Base-by-base conservation (phyloP, 2,329 filamentous ascomycete species). In the Aspergillus sp. region DNA sequence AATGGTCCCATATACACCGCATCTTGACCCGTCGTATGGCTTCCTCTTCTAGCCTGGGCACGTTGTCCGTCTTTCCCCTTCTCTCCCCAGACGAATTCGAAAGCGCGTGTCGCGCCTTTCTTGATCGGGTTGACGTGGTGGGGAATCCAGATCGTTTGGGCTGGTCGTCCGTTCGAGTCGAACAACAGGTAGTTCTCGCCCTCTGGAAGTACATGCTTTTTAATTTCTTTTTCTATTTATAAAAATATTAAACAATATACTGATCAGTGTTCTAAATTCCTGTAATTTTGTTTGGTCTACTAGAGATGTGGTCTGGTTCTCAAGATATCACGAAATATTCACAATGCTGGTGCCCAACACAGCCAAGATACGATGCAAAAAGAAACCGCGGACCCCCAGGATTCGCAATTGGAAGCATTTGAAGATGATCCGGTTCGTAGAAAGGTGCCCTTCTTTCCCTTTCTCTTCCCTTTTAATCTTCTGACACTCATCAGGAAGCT, bases 81-180 rank as follows among this genome's bases (percentile, higher is more conserved):
- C 73, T 88, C 27, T 76, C 67, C 8, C 57, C 67, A 8, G 74
- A 79, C 33, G 83, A 88, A 58, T 88, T 88, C 51, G 66, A 77
- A 42, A 75, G 81, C 57, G 78, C 75, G 43, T 88, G 85, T 62
- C 78, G 83, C 72, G 58, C 80, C 76, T 42, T 80, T 69, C 43
- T 53, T 42, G 44, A 55, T 51, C 30, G 68, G 83, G 3, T 82
- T 79, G 2, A 70, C 73, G 6, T 56, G 77, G 32, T 74, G 79
- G 44, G 69, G 66, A 48, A 68, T 70, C 45, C 82, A 79, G 75
- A 78, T 34, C 75, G 55, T 67, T 83, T 45, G 43, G 67, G 74
- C 39, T 77, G 74, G 62, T 54, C 49, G 7, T 57, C 58, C 9
- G 50, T 58, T 48, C 56, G 53, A 52, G 52, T 62, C 37, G 47